Percentiles rank a stretch among this genome's conserved stretches.
These are phyloP conservation scores for Hyaloperonospora brassicae DNA, from an alignment of 352 stramenopile genomes.

Conservation along the genomic window DNA sequence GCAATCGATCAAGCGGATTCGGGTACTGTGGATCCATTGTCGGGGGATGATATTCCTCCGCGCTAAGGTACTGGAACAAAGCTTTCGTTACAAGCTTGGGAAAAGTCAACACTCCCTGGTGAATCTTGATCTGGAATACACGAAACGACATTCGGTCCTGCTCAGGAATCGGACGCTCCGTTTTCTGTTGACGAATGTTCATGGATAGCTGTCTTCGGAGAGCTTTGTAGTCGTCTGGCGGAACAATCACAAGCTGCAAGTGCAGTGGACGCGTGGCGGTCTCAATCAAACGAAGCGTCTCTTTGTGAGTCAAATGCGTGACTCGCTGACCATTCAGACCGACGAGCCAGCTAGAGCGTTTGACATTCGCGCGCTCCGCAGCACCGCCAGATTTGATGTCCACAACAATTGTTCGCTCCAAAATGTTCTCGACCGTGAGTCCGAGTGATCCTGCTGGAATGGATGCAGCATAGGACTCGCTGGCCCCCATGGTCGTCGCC, in stretches of 20 bases:
- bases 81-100: constrained; percentile 52
- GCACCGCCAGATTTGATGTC: constrained; percentile 79
- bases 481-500: constrained; percentile 39
- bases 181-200: constrained; percentile 83
- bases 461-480: constrained; percentile 47
- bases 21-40: constrained; percentile 39
- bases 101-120: constrained; percentile 68
- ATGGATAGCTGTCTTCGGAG: constrained; percentile 70
- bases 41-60: constrained; percentile 52
- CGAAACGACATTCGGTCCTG: constrained; percentile 83
- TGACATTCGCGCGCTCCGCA: constrained; percentile 67
- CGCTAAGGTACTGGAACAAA: constrained; percentile 72
- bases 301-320: constrained; percentile 78
- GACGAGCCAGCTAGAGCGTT: constrained; percentile 78
- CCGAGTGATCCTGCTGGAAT: constrained; percentile 77
- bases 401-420: constrained; percentile 83
- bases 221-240: constrained; percentile 61
- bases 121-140: constrained; percentile 80
- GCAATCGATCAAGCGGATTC: constrained; percentile 41
- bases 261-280: constrained; percentile 59
- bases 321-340: constrained; percentile 66
- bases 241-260: constrained; percentile 62
- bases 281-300: constrained; percentile 81
- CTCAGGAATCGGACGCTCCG: constrained; percentile 68
- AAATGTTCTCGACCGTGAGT: constrained; percentile 84